A percentile compares a stretch with the other conserved stretches of the same genome.
phyloP scores from a whole-genome alignment of 2,329 filamentous ascomycete genomes.

The Ascochyta koolunga region DNA sequence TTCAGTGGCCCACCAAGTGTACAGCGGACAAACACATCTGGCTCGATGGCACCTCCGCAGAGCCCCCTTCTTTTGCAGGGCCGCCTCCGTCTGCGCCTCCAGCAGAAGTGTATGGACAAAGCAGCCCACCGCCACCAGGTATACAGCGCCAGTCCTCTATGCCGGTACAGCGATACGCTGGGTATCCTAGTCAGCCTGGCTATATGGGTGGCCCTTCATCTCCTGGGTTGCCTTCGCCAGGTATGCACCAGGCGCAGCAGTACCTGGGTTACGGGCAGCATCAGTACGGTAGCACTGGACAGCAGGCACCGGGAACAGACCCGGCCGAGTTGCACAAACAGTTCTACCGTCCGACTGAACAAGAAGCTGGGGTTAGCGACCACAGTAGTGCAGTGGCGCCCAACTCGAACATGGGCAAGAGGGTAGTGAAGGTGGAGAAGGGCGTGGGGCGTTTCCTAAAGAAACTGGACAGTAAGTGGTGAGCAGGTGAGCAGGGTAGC shows the following conservation, averaged over 20 bases:
- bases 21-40: conserved; percentile 43
- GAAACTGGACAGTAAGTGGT: conserved; percentile 77
- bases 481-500: conserved; percentile 38
- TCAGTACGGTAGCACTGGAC: conserved; percentile 48
- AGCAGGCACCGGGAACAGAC: conserved; percentile 40
- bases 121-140: conserved; percentile 33
- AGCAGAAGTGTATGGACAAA: conserved; percentile 28
- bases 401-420: conserved; percentile 66
- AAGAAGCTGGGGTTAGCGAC: conserved; percentile 53
- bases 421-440: conserved; percentile 70
- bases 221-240: conserved; percentile 44
- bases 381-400: conserved; percentile 30
- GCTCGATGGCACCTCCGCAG: conserved; percentile 44
- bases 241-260: conserved; percentile 44
- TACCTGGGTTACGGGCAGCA: conserved; percentile 65
- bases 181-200: background rate
- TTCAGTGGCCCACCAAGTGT: conserved; percentile 41
- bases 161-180: conserved; percentile 27
- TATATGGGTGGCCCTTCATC: conserved; percentile 3
- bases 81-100: conserved; percentile 42
- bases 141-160: conserved; percentile 40
- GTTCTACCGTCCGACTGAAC: conserved; percentile 71
- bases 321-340: conserved; percentile 70
- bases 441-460: conserved; percentile 74
- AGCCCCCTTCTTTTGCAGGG: conserved; percentile 48